phyloP scores from a whole-genome alignment of 2,329 filamentous ascomycete species.

The Fusarium denticulatum region DNA sequence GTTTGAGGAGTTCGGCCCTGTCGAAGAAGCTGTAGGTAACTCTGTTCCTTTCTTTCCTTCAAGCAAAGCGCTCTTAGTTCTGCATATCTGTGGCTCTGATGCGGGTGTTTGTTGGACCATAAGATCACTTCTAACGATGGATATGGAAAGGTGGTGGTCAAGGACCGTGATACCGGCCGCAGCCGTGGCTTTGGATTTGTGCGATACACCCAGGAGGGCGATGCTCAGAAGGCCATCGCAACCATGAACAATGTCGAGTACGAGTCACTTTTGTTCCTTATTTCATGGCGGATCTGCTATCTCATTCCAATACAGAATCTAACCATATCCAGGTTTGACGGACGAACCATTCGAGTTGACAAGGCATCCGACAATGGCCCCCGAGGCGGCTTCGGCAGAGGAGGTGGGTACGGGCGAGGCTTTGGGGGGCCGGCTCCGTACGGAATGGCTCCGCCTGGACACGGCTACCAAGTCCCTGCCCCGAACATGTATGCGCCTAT shows the following conservation, averaged over 20 bases:
- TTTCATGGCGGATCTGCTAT: slow-evolving; percentile 32
- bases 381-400: slow-evolving; percentile 57
- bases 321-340: slow-evolving; percentile 34
- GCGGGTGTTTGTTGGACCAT: slow-evolving; percentile 21
- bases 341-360: slow-evolving; percentile 81
- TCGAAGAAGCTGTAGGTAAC: slow-evolving; percentile 92
- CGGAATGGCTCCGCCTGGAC: slow-evolving; percentile 51
- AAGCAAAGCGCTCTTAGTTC: slow-evolving; percentile 33
- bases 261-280: slow-evolving; percentile 48
- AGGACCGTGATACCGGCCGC: slow-evolving; percentile 95
- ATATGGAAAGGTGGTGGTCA: slow-evolving; percentile 83
- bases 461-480: slow-evolving; percentile 47
- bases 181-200: slow-evolving; percentile 99
- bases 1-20: slow-evolving; percentile 89
- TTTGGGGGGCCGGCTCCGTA: slow-evolving; percentile 56
- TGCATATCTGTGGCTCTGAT: slow-evolving; percentile 34
- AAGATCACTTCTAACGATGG: slow-evolving; percentile 34
- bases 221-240: slow-evolving; percentile 80
- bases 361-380: slow-evolving; percentile 86
- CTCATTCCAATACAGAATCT: slow-evolving; percentile 10
- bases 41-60: slow-evolving; percentile 31
- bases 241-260: slow-evolving; percentile 93
- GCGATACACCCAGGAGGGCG: slow-evolving; percentile 79
- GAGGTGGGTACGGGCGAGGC: slow-evolving; percentile 51
- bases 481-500: slow-evolving; percentile 52